phyloP scores from a whole-genome alignment of 495 filamentous ascomycete species.

The Hypoxylon lienhwacheense region DNA sequence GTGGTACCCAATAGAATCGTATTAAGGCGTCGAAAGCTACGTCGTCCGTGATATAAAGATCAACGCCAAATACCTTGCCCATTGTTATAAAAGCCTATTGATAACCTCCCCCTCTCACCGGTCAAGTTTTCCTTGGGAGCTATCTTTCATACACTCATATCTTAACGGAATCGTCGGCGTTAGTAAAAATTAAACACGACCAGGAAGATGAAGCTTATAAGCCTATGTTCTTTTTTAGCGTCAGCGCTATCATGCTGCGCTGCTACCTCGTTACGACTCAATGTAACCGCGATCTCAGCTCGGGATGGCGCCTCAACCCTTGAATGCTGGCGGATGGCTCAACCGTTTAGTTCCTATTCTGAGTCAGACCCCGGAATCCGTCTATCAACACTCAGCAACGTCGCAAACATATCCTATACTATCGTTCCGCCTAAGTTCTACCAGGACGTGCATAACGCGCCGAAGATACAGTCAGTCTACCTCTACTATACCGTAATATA shows the following conservation, averaged over 20 bases:
- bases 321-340: conserved; percentile 58
- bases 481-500: not conserved
- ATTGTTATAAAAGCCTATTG: too few relatives aligned
- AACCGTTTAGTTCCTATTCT: conserved; percentile 45
- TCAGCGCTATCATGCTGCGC: not conserved
- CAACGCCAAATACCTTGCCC: too few relatives aligned
- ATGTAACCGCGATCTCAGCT: conserved; percentile 37
- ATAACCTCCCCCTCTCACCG: too few relatives aligned
- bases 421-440: conserved; percentile 51
- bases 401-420: conserved; percentile 44
- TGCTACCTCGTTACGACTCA: conserved; percentile 19
- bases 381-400: conserved; percentile 39
- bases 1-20: too few relatives aligned
- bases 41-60: too few relatives aligned
- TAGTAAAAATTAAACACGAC: too few relatives aligned
- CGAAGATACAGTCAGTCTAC: conserved; percentile 49
- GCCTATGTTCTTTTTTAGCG: not conserved
- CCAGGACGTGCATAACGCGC: conserved; percentile 57
- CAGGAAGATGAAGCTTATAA: not conserved
- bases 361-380: conserved; percentile 49
- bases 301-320: conserved; percentile 46
- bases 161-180: too few relatives aligned
- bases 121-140: too few relatives aligned
- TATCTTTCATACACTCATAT: too few relatives aligned
- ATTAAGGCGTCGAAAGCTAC: too few relatives aligned